phyloP scores from a whole-genome alignment of 164 flowering plant genomes.

The Vitis rupestris region DNA sequence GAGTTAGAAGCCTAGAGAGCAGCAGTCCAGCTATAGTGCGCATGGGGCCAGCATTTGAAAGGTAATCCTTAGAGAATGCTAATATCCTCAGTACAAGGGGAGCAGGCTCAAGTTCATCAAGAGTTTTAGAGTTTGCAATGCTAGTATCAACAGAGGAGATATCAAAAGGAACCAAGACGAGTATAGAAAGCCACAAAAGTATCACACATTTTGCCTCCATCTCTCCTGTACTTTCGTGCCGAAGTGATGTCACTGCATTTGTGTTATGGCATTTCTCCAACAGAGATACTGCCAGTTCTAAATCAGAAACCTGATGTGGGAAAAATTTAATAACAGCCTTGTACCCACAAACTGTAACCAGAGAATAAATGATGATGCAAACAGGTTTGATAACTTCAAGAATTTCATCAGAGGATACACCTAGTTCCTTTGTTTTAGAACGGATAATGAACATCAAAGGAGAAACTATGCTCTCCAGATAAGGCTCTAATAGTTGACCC shows the following conservation, averaged over 20 bases:
- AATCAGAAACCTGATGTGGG: conserved; percentile 95
- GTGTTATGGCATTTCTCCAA: conserved; percentile 70
- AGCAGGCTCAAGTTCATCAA: conserved; percentile 48
- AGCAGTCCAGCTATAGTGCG: conserved; percentile 77
- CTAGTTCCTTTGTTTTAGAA: conserved; percentile 62
- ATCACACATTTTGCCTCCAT: conserved; percentile 92
- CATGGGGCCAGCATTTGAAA: conserved; percentile 94
- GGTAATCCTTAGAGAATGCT: conserved; percentile 71
- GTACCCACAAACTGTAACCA: conserved; percentile 94
- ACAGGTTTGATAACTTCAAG: conserved; percentile 75
- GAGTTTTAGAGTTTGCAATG: conserved; percentile 32
- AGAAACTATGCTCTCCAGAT: conserved; percentile 80
- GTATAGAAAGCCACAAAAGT: conserved; percentile 90
- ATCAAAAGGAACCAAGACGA: conserved; percentile 96
- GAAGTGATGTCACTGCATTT: conserved; percentile 50
- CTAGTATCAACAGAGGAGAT: conserved; percentile 88
- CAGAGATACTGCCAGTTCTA: conserved; percentile 92
- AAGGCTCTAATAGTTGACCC: conserved; percentile 90
- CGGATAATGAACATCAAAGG: conserved; percentile 83
- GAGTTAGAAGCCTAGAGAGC: conserved; percentile 84
- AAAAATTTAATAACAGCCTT: conserved; percentile 90
- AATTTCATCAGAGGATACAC: conserved; percentile 52
- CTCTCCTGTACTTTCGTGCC: conserved; percentile 95
- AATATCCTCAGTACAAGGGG: conserved; percentile 74
- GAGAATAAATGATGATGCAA: conserved; percentile 73